Percentiles rank a stretch among this genome's conserved stretches.
Conservation (phyloP, 345 rosid species). For the Kandelia obovata region DNA sequence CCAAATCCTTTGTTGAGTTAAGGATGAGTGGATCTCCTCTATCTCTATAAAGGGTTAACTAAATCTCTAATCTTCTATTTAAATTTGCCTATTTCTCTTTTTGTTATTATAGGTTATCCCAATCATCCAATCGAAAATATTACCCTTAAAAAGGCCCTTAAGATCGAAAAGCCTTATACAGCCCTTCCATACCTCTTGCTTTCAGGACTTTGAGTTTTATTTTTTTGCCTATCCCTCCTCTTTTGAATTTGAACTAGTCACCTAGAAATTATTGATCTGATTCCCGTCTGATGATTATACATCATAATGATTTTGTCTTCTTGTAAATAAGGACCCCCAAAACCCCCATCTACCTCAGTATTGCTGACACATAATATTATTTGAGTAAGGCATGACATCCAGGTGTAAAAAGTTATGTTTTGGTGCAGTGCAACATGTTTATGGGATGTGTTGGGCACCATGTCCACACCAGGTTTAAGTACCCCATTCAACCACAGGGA, state of each 20-base stretch:
- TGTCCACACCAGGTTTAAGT: conserved; percentile 2
- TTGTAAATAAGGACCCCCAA: conserved; percentile 19
- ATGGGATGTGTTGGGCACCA: conserved; percentile 31
- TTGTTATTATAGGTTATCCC: too few relatives aligned
- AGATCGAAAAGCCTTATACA: not conserved
- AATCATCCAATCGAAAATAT: too few relatives aligned
- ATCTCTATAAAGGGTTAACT: too few relatives aligned
- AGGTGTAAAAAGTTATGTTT: conserved; percentile 18
- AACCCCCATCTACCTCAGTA: not conserved
- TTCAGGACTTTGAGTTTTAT: not conserved
- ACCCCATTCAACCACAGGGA: conserved; percentile 31
- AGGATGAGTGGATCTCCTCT: too few relatives aligned
- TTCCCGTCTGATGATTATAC: conserved; percentile 32
- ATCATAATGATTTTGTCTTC: conserved; percentile 50
- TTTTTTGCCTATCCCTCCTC: not conserved
- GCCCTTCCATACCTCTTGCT: not conserved
- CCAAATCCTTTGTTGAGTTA: too few relatives aligned
- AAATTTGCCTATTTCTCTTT: too few relatives aligned
- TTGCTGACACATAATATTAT: conserved; percentile 7
- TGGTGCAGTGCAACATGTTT: conserved; percentile 32
- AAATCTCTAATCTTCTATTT: too few relatives aligned
- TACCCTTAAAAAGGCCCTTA: not conserved
- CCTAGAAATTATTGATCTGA: conserved; percentile 22
- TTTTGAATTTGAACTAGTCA: conserved; percentile 21
- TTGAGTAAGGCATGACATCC: conserved; percentile 6